Percentiles rank a stretch among this genome's conserved stretches.
phyloP scores from a whole-genome alignment of 768 basidiomycete species.

The Russula sp. region DNA sequence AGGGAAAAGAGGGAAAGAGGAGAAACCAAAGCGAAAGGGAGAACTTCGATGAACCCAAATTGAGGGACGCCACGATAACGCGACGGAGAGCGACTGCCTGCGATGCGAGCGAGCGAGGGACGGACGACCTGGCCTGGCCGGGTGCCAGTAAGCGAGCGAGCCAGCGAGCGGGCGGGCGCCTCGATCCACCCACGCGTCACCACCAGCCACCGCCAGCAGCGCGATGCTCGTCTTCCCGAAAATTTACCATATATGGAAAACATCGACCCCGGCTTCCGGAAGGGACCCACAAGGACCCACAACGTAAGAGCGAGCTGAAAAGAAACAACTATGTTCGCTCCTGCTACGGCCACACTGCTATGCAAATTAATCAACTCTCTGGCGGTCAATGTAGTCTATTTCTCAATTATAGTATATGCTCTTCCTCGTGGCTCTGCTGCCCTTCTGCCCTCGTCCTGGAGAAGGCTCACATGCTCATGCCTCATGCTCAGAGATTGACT shows the following conservation, averaged over 20 bases:
- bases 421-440: not conserved
- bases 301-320: not conserved
- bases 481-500: not conserved
- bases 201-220: not conserved
- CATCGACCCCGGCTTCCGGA: not conserved
- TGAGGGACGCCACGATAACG: not conserved
- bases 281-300: conserved; percentile 30
- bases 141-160: not conserved
- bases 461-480: not conserved
- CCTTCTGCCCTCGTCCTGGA: not conserved
- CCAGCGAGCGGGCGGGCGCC: not conserved
- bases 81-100: not conserved
- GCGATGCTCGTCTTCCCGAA: not conserved
- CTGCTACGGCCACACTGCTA: not conserved
- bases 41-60: not conserved
- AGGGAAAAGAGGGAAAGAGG: too few species aligned
- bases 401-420: not conserved
- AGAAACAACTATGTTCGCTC: not conserved
- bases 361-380: not conserved
- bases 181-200: conserved; percentile 10
- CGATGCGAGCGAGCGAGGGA: not conserved
- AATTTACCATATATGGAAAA: not conserved
- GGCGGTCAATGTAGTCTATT: not conserved
- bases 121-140: too few species aligned
- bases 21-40: not conserved